Evolutionary conservation across 2,329 filamentous ascomycete species (phyloP), one percentile per base, ranked within the genome.

Genomic region (Aureobasidium musti): DNA sequence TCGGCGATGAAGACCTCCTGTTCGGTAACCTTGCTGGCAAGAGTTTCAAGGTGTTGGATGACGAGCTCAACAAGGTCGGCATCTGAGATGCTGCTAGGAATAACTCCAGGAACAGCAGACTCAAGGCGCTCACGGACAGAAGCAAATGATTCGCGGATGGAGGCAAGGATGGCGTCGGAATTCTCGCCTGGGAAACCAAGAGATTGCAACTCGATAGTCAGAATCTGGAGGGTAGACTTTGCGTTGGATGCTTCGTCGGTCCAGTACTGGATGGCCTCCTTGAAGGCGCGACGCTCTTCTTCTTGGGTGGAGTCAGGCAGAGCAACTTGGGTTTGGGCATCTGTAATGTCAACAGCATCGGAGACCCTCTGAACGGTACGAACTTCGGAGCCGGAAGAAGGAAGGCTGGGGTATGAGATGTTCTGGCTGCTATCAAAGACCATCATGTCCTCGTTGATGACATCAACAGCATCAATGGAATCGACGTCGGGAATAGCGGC

Each of bases 141-240:
- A 11, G 75, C 74, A 63, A 82, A 80, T n/a, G 76, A 75, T 54
- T 77, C 75, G 26, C 80, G 79, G 53, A 82, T 75, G 61, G 74
- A 75, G 28, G 71, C 68, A 23, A 82, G 69, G 28, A 82, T 77
- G 26, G 61, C 68, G 17, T 74, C 70, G 28, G 74, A 70, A 19
- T 77, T 76, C 1, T 73, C 70, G 17, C 73, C 72, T 35, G 70
- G 73, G 67, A 82, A 78, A 30, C 79, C 76, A 21, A 82, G 75
- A 35, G 77, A 78, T 65, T 79, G 74, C 4, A 82, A 72, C 68
- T 82, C 79, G 26, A 82, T 77, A 11, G 76, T 73, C 17, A 82
- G 71, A 45, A 82, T 74, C 35, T 79, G 74, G 3, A 82, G 73
- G 6, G 76, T 73, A 5, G 78, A 74, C 68, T 77, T 76, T 5